Base-by-base conservation (phyloP, 495 filamentous ascomycete genomes). In the Tuber melanosporum region DNA sequence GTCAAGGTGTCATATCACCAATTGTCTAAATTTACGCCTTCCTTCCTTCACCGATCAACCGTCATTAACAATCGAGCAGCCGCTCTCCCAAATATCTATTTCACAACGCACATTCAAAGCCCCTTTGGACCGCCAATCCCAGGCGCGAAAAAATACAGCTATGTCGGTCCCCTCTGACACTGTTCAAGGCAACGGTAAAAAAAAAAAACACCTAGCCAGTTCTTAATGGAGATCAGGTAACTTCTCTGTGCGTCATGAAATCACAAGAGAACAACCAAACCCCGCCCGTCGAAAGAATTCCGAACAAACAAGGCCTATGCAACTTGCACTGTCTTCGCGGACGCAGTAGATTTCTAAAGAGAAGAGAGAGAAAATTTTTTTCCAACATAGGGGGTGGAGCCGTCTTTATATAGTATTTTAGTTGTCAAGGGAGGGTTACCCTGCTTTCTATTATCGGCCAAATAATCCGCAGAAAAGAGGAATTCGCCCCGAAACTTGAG, bases 91-190 rank as follows among this genome's bases (percentile, higher is more conserved):
- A 66, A 32, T 8, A 32, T 32, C n/a, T 15, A 6, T 36, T 26
- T 3, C 26, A 17, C 10, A 66, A 52, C 22, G 20, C 47, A n/a
- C 6, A 7, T 8, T 52, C 20, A 7, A 52, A 22, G 47, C 20
- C 47, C 19, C 20, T 19, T 22, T 22, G 19, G 3, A 22, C 19
- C 47, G 22, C 45, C 12, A 22, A 49, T 22, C 5, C 17, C 19
- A 49, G 20, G 57, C 26, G 57, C 26, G 32, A 32, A 14, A 19
- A 36, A 66, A 66, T 7, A 36, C 12, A 12, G 14, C 6, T 66
- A 70, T 73, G 77, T 80, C 47, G 78, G 77, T 76, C 77, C 75
- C 78, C 78, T 80, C 78, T 80, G 78, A 80, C 78, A 80, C 78
- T 80, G 78, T 80, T 80, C 73, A 77, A 74, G 73, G 77, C 77